Evolutionary conservation across 345 rosid species (phyloP), one percentile per base, ranked within the genome.

Genomic region (Zanthoxylum bungeanum): DNA sequence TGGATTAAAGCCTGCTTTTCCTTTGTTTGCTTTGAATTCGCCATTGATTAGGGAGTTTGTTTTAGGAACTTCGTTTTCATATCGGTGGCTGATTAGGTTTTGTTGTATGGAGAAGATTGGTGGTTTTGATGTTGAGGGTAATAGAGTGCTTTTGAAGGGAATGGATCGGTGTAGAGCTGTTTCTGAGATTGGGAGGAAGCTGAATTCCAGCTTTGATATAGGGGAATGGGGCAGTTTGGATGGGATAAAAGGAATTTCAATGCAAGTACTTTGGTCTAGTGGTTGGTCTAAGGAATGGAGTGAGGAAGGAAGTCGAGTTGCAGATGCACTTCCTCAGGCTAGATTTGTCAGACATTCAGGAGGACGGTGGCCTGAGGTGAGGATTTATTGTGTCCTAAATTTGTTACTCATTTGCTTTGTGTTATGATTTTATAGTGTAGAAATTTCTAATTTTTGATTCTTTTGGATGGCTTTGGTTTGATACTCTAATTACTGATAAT

Each of bases 361-460:
- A 58, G 89, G 89, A 55, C 83, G 97, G 14, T 94, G 98, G 97
- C 97, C 98, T 81, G 90, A 91, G 93, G 98, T 94, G 68, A 70
- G 84, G 42, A 42, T 81, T 73, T 58, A 37, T 63, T 21, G n/a
- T 4, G 37, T 39, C 25, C 49, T 27, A 30, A 6, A 21, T 49
- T 1, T 57, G 1, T 52, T 8, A 24, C 14, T 63, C 9, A 2
- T 47, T n/a, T 49, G 25, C 8, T 33, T 3, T 3, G 19, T 66
- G 22, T 36, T 9, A 40, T 60, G 47, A 53, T 64, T 63, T n/a
- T 5, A 36, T 37, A n/a, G 4, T 19, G 58, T n/a, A n/a, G 47
- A 17, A 52, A 28, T 62, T 57, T 52, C 14, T 9, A 17, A 49
- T 9, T n/a, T 42, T 42, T 9, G 37, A 27, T 63, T 37, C 44